These are phyloP conservation scores for Verticillium tricorpus DNA, from an alignment of 2,329 filamentous ascomycete species.

Conservation along the genomic window DNA sequence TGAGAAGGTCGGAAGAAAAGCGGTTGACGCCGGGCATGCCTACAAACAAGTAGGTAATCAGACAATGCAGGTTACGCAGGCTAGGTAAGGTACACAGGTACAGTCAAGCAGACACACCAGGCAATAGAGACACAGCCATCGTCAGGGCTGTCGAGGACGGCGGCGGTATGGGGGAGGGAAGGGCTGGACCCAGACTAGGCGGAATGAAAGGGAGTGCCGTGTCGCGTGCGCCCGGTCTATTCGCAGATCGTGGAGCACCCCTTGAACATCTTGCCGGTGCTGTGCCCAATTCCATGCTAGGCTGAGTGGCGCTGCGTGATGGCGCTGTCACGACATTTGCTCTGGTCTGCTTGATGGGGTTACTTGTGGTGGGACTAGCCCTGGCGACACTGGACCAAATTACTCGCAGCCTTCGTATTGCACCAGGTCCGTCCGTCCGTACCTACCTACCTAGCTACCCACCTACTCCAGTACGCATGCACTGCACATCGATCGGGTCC, in stretches of 20 bases:
- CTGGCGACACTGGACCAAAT: too few relatives aligned
- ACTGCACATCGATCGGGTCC: too few relatives aligned
- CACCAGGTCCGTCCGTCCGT: too few relatives aligned
- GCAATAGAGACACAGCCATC: background rate
- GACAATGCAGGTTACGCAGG: too few relatives aligned
- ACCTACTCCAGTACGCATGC: too few relatives aligned
- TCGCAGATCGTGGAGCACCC: background rate
- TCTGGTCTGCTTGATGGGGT: background rate
- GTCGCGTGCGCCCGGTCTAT: background rate
- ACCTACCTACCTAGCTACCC: too few relatives aligned
- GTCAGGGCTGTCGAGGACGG: background rate
- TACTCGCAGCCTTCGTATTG: too few relatives aligned
- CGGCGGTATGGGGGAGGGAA: background rate
- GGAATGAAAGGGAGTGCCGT: background rate
- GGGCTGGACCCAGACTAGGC: background rate
- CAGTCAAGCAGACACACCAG: too few relatives aligned
- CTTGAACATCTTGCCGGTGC: background rate
- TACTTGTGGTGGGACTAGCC: too few relatives aligned
- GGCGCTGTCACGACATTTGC: background rate
- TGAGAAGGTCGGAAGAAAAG: background rate
- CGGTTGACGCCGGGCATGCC: too few relatives aligned
- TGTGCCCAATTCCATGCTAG: background rate
- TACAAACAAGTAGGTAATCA: too few relatives aligned
- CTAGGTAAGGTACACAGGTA: too few relatives aligned
- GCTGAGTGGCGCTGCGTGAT: background rate